Evolutionary conservation across 2,329 filamentous ascomycete genomes (phyloP).

Genomic region (Diplocarpon mali): DNA sequence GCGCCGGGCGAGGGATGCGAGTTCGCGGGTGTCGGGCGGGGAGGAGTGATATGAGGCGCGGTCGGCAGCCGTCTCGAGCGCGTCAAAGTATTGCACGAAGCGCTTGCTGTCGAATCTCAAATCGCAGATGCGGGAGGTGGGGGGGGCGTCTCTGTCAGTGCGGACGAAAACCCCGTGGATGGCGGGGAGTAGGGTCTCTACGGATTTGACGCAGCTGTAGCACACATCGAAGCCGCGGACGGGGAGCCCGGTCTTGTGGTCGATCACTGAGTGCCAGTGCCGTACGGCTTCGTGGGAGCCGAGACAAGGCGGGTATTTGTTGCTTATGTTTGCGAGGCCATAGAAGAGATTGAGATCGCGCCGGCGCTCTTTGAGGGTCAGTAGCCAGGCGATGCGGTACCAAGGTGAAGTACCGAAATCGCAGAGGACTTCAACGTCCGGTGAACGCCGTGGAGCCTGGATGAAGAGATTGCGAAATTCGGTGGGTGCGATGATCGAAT

Average conservation of each 20-base stretch:
- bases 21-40: slow-evolving; percentile 19
- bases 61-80: slow-evolving; percentile 46
- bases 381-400: slow-evolving; percentile 74
- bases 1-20: slow-evolving; percentile 18
- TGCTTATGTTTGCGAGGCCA: slow-evolving; percentile 52
- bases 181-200: slow-evolving; percentile 64
- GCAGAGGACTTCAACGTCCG: slow-evolving; percentile 53
- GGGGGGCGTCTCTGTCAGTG: slow-evolving; percentile 31
- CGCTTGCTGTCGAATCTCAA: slow-evolving; percentile 50
- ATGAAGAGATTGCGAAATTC: slow-evolving; percentile 58
- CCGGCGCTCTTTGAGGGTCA: slow-evolving; percentile 60
- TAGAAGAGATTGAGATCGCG: slow-evolving; percentile 59
- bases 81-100: slow-evolving; percentile 49
- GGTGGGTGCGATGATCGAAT: slow-evolving; percentile 55
- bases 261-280: slow-evolving; percentile 65
- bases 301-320: slow-evolving; percentile 45
- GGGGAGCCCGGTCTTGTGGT: slow-evolving; percentile 51
- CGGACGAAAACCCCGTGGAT: slow-evolving; percentile 54
- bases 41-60: slow-evolving; percentile 29
- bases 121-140: slow-evolving; percentile 47
- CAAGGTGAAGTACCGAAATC: slow-evolving; percentile 69
- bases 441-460: slow-evolving; percentile 44
- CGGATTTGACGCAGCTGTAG: slow-evolving; percentile 57
- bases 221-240: slow-evolving; percentile 68
- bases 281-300: slow-evolving; percentile 44